These are phyloP conservation scores for Aspergillus heteromorphus DNA, from an alignment of 495 filamentous ascomycete genomes.

Conservation along the genomic window DNA sequence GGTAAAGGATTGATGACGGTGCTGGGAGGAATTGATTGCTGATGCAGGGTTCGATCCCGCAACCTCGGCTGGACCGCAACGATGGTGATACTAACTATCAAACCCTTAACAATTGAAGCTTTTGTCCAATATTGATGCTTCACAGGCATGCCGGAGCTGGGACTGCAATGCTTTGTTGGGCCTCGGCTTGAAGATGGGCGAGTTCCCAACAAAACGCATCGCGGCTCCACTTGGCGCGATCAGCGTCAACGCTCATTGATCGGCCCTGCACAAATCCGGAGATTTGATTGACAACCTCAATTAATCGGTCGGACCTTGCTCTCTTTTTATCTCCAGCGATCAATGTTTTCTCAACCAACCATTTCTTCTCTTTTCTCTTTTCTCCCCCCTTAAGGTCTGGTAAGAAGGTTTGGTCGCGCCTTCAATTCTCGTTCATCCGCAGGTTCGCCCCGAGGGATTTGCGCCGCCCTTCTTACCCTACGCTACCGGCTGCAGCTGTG, in stretches of 20 bases:
- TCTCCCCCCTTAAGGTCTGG: neutral
- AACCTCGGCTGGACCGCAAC: no score
- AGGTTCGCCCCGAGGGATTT: neutral
- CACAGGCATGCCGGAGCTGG: neutral
- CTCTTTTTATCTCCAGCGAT: neutral
- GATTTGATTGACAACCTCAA: neutral
- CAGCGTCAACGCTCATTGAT: conserved; percentile 4
- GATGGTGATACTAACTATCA: no score
- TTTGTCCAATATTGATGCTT: neutral
- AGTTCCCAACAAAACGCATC: conserved; percentile 24
- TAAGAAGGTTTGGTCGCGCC: neutral
- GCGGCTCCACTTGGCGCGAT: conserved; percentile 16
- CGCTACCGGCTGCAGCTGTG: neutral
- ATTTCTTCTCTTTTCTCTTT: neutral
- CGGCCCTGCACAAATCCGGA: neutral
- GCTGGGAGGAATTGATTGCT: no score
- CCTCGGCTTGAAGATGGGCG: conserved; percentile 15
- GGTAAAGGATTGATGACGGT: no score
- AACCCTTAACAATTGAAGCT: no score
- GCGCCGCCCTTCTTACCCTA: neutral
- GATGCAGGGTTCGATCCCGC: no score
- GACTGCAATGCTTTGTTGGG: conserved; percentile 10
- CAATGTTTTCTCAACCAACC: neutral
- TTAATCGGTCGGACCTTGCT: neutral
- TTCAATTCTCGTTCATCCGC: neutral